Evolutionary conservation across 2,329 filamentous ascomycete genomes (phyloP), one percentile per base, ranked within the genome.

Genomic region (Hypoxylon sp.): DNA sequence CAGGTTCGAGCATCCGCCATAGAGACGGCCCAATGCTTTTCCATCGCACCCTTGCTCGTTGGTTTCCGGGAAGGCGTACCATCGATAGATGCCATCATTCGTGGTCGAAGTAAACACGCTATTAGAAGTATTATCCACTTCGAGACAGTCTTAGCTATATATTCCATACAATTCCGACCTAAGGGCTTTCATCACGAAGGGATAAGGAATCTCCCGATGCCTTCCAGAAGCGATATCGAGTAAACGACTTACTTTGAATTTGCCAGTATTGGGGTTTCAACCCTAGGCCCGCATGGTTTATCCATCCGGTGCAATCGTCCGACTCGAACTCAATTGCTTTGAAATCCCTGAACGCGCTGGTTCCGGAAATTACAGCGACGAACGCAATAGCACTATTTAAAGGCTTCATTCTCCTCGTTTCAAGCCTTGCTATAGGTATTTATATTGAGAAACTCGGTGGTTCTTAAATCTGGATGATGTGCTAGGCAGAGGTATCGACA

Each of bases 51-150:
- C 62, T 2, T 7, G 10, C 0, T 67, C 66, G 24, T 65, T 48
- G 21, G 63, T 58, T 8, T 35, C 62, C 0, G 70, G 44, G 35
- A 69, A 73, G 39, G 58, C 72, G 37, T 75, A 73, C 73, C 70
- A 75, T 21, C 67, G 60, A 15, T 64, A 71, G 27, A 74, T 69
- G 2, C 72, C 73, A n/a, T 74, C 68, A 51, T 74, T 75, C 2
- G 54, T 50, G 1, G 65, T 68, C 2, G 57, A 57, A 4, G 62
- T 62, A 31, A 64, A 72, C 2, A 74, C 60, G 56, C 70, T 71
- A 17, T 73, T 65, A 7, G 73, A 66, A 7, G 64, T 55, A 21
- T 73, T 71, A 15, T 56, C 19, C 61, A 73, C 72, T 74, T 17
- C 17, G 15, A 51, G 29, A 24, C 31, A n/a, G 32, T 15, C 46